A percentile compares a stretch with the other conserved stretches of the same genome.
Evolutionary conservation across 176 grass and related monocot species (phyloP).

Genomic region (Aegilops umbellulata): DNA sequence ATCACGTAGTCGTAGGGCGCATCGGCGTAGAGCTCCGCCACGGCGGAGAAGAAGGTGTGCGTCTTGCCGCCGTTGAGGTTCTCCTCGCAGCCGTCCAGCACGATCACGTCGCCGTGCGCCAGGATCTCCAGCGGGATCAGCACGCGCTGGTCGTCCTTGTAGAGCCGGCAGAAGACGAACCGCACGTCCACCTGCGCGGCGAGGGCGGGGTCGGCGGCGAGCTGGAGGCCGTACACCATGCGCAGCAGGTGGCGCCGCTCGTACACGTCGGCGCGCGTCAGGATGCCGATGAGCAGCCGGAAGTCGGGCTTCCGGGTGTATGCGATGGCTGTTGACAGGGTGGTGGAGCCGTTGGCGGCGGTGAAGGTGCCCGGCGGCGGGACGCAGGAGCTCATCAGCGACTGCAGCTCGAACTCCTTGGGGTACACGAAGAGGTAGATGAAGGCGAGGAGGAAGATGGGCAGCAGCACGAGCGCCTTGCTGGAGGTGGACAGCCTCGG

Average conservation of each 20-base stretch:
- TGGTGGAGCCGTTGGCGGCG: background rate
- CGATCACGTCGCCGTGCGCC: slow-evolving; percentile 50
- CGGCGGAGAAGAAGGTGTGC: slow-evolving; percentile 54
- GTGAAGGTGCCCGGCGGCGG: background rate
- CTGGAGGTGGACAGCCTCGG: slow-evolving; percentile 33
- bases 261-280: slow-evolving; percentile 54
- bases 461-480: slow-evolving; percentile 51
- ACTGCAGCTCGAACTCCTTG: slow-evolving; percentile 54
- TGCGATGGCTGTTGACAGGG: background rate
- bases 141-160: slow-evolving; percentile 62
- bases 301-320: slow-evolving; percentile 47
- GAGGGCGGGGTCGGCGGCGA: slow-evolving; percentile 5
- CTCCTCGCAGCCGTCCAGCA: slow-evolving; percentile 69
- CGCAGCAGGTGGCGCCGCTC: slow-evolving; percentile 64
- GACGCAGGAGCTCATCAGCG: background rate
- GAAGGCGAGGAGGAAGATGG: slow-evolving; percentile 49
- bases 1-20: slow-evolving; percentile 78
- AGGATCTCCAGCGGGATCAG: slow-evolving; percentile 68
- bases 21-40: slow-evolving; percentile 35
- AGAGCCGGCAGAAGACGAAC: slow-evolving; percentile 61
- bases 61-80: slow-evolving; percentile 79
- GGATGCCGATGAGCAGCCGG: slow-evolving; percentile 60
- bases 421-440: slow-evolving; percentile 64
- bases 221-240: slow-evolving; percentile 59
- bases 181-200: slow-evolving; percentile 55